Base-by-base conservation (phyloP, 2,329 filamentous ascomycete genomes). In the Stagonosporopsis vannaccii region DNA sequence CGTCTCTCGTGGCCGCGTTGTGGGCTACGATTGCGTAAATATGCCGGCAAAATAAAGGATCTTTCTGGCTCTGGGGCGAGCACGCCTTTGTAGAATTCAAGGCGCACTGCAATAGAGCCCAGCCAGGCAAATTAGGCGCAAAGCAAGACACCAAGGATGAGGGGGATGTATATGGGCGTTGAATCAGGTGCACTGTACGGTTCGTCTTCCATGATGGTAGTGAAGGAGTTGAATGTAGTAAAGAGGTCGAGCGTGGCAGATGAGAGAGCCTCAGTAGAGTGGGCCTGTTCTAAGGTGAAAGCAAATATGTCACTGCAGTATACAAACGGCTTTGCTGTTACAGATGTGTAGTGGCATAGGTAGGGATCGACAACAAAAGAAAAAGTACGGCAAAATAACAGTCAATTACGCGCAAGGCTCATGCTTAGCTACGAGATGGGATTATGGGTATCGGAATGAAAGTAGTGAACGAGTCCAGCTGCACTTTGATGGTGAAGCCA, bases 11-110 rank as follows among this genome's bases (percentile, higher is more conserved):
- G 49, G 19, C 32, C 19, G 20, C 22, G 35, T n/a, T 50, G 43
- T 19, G 36, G 47, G 46, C 32, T 54, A 9, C 25, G 15, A 39
- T 25, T 45, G 40, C 37, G 58, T 23, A 61, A 35, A 17, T 62
- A 63, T 19, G 40, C 53, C 3, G 57, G 59, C 4, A 66, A 49
- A 12, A 72, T 63, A 43, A 67, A 50, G 54, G 61, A 68, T 15
- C 58, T 58, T 40, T 62, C 41, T 2, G 65, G 65, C 8, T 59
- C 55, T 2, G 61, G 58, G 2, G 60, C 65, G 2, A 72, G 51
- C 2, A 58, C 57, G 22, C 68, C 68, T 46, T 62, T 59, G 50
- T 71, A 70, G 51, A 67, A 65, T 56, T 64, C 71, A 1, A 72
- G 60, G 4, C 69, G 62, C 11, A 62, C 63, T 23, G 58, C 59